Percentiles rank a stretch among this genome's conserved stretches.
phyloP scores from a whole-genome alignment of 257 asterid genomes.

The Plantago elongata region DNA sequence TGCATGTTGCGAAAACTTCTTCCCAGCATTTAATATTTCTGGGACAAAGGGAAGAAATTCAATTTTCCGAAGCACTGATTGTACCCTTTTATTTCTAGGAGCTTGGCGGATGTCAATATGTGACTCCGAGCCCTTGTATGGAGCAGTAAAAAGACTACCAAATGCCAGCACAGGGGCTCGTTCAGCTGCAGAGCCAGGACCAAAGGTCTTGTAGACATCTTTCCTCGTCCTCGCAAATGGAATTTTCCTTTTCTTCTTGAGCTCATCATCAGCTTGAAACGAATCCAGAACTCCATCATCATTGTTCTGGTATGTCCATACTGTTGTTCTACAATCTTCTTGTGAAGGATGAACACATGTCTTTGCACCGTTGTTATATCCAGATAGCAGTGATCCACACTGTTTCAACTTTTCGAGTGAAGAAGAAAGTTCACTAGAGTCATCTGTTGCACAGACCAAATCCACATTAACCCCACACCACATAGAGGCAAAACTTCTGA shows the following conservation, averaged over 20 bases:
- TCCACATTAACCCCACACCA: slow-evolving; percentile 68
- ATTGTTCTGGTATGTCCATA: slow-evolving; percentile 72
- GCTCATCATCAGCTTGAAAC: slow-evolving; percentile 77
- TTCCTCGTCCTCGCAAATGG: slow-evolving; percentile 63
- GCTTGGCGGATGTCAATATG: slow-evolving; percentile 77
- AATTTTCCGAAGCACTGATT: slow-evolving; percentile 44
- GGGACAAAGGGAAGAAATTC: slow-evolving; percentile 77
- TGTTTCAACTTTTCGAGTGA: slow-evolving; percentile 39
- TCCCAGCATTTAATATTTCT: slow-evolving; percentile 66
- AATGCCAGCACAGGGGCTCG: slow-evolving; percentile 56
- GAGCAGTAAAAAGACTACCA: slow-evolving; percentile 80
- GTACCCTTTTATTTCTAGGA: slow-evolving; percentile 48
- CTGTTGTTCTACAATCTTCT: slow-evolving; percentile 77
- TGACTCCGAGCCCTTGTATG: slow-evolving; percentile 77
- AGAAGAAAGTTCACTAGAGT: slow-evolving; percentile 22
- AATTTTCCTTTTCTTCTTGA: slow-evolving; percentile 70
- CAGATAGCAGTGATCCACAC: slow-evolving; percentile 76
- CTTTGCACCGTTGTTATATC: slow-evolving; percentile 41
- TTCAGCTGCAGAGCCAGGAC: slow-evolving; percentile 68
- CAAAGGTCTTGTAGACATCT: slow-evolving; percentile 61
- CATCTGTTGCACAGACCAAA: slow-evolving; percentile 32
- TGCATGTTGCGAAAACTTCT: slow-evolving; percentile 47
- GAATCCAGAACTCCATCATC: slow-evolving; percentile 61
- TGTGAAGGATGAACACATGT: slow-evolving; percentile 57
- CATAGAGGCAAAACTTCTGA: slow-evolving; percentile 54